Percentiles rank a stretch among this genome's conserved stretches.
Evolutionary conservation across 352 stramenopile species (phyloP).

Genomic region (Phytophthora citricola): DNA sequence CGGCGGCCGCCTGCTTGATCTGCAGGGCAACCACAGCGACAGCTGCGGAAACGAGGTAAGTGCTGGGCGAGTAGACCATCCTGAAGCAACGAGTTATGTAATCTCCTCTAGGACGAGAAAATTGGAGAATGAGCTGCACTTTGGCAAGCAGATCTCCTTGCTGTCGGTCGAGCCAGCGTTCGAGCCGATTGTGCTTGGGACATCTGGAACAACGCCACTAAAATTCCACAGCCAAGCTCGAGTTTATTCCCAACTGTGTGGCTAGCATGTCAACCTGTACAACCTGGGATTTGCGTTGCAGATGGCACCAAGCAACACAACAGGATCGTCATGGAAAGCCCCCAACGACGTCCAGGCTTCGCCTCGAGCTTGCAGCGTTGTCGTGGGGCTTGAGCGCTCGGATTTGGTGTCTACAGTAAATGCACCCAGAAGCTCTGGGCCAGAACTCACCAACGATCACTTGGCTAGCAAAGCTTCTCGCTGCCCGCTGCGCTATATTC

Average conservation of each 20-base stretch:
- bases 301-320: slow-evolving; percentile 8
- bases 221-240: slow-evolving; percentile 1
- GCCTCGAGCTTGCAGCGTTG: background rate
- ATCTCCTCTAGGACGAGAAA: slow-evolving; percentile 16
- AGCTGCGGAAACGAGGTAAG: slow-evolving; percentile 21
- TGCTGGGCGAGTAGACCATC: slow-evolving; percentile 31
- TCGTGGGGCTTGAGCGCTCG: background rate
- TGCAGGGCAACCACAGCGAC: slow-evolving; percentile 22
- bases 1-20: slow-evolving; percentile 23
- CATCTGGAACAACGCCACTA: slow-evolving; percentile 8
- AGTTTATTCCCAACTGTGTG: slow-evolving; percentile 4
- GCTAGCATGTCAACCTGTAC: slow-evolving; percentile 4
- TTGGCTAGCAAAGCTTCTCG: background rate
- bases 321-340: slow-evolving; percentile 13
- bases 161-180: slow-evolving; percentile 8
- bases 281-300: slow-evolving; percentile 13
- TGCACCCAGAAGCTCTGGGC: background rate
- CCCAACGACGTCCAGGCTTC: slow-evolving; percentile 1
- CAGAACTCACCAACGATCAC: background rate
- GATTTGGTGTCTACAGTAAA: background rate
- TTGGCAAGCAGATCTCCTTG: background rate
- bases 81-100: slow-evolving; percentile 6
- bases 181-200: background rate
- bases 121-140: slow-evolving; percentile 21
- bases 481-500: background rate